Conservation (phyloP, 2,329 filamentous ascomycete species). For the Cadophora luteo-olivacea region DNA sequence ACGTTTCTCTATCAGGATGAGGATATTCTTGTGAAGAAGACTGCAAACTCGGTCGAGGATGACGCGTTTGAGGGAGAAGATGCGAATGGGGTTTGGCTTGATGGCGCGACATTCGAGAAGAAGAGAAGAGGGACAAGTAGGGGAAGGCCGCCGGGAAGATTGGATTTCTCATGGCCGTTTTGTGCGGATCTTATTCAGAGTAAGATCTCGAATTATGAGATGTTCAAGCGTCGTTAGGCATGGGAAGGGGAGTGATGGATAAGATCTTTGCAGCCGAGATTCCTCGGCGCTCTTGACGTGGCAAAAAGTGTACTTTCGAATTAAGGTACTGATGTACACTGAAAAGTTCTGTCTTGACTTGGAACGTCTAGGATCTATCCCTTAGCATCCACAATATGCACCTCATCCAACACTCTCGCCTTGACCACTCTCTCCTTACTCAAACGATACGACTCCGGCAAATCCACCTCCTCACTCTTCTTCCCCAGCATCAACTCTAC, state of each 20-base stretch:
- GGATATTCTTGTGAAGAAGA: not conserved
- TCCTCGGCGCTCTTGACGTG: not conserved
- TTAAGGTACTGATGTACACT: too few species aligned
- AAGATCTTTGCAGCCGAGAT: not conserved
- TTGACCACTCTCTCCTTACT: slow-evolving; percentile 34
- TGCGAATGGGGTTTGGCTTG: slow-evolving; percentile 26
- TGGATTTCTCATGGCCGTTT: slow-evolving; percentile 18
- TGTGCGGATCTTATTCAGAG: not conserved
- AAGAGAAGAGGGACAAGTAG: not conserved
- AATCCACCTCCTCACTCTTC: slow-evolving; percentile 48
- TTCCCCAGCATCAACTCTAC: slow-evolving; percentile 63
- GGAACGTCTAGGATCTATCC: too few species aligned
- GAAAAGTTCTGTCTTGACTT: too few species aligned
- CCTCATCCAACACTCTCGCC: slow-evolving; percentile 37
- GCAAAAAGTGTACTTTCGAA: too few species aligned
- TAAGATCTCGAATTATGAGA: slow-evolving; percentile 1
- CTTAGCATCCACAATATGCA: slow-evolving; percentile 38
- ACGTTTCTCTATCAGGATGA: slow-evolving; percentile 25
- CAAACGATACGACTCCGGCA: slow-evolving; percentile 51
- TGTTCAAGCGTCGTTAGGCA: too few species aligned
- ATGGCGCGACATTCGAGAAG: slow-evolving; percentile 1
- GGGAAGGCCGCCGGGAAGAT: not conserved
- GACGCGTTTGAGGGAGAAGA: slow-evolving; percentile 23
- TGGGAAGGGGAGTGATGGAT: not conserved
- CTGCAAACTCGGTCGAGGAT: not conserved